phyloP scores from a whole-genome alignment of 164 flowering plant species.

The Magnolia officinalis region DNA sequence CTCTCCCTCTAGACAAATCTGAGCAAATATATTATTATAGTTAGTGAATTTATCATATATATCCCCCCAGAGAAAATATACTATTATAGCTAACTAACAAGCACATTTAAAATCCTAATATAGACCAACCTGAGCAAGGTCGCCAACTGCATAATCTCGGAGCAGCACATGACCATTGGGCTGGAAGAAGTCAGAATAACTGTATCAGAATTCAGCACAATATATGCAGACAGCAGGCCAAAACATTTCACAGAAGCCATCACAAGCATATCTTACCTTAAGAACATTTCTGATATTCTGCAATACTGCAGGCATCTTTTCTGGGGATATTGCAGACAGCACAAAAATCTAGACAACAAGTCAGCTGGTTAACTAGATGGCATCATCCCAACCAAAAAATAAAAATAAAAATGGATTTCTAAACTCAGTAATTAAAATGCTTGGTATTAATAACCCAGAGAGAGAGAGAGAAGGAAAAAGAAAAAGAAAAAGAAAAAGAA shows the following conservation, averaged over 20 bases:
- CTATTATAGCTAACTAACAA: background rate
- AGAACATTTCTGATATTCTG: slow-evolving; percentile 77
- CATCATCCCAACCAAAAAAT: background rate
- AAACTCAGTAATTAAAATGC: background rate
- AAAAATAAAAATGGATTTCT: background rate
- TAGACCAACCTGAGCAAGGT: slow-evolving; percentile 90
- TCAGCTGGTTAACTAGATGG: slow-evolving; percentile 34
- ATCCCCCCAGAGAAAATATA: too few species aligned
- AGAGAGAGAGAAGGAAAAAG: background rate
- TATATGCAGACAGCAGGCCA: background rate
- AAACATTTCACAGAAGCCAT: slow-evolving; percentile 5
- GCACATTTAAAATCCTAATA: background rate
- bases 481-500: slow-evolving; percentile 2
- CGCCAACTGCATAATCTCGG: slow-evolving; percentile 94
- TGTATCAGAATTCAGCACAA: slow-evolving; percentile 8
- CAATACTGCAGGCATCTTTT: slow-evolving; percentile 81
- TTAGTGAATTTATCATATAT: too few species aligned
- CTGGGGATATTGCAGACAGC: slow-evolving; percentile 94
- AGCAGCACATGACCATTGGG: slow-evolving; percentile 82
- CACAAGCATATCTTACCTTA: slow-evolving; percentile 42
- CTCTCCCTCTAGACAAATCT: too few species aligned
- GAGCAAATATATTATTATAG: too few species aligned
- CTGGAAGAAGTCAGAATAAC: slow-evolving; percentile 38
- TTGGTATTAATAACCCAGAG: background rate
- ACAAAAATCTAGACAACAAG: slow-evolving; percentile 81